phyloP scores from a whole-genome alignment of 768 basidiomycete species.

The Russula dissimulans region DNA sequence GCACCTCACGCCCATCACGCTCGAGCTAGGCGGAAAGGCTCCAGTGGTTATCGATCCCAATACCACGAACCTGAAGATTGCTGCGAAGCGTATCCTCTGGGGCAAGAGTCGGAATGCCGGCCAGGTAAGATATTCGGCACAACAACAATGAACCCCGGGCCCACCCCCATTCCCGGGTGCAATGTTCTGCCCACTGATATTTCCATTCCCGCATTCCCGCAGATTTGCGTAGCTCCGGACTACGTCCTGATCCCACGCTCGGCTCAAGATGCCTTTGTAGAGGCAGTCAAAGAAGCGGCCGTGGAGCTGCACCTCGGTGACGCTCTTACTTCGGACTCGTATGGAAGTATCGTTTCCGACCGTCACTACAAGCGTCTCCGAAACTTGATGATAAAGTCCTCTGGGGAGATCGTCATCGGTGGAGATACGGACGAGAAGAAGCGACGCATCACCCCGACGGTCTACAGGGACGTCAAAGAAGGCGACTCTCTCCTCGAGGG shows the following conservation, averaged over 20 bases:
- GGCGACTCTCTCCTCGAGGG: conserved; percentile 55
- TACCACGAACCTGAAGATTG: conserved; percentile 38
- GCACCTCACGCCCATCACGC: conserved; percentile 35
- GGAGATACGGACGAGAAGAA: conserved; percentile 32
- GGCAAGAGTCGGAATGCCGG: conserved; percentile 60
- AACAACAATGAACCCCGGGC: background rate
- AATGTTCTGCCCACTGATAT: too few relatives aligned
- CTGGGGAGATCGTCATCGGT: conserved; percentile 48
- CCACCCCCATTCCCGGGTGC: too few relatives aligned
- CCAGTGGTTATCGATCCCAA: conserved; percentile 36
- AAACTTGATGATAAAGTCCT: conserved; percentile 42
- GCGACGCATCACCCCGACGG: conserved; percentile 47
- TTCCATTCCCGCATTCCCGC: background rate
- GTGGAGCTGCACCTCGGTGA: conserved; percentile 45
- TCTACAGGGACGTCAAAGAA: conserved; percentile 44
- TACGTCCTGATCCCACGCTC: conserved; percentile 35
- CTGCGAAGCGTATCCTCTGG: conserved; percentile 58
- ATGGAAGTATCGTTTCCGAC: conserved; percentile 44
- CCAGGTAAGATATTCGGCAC: conserved; percentile 32
- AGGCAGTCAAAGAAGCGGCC: conserved; percentile 36
- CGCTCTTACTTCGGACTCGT: conserved; percentile 36
- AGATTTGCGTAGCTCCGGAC: conserved; percentile 38
- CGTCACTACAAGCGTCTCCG: conserved; percentile 46
- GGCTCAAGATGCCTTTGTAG: conserved; percentile 39
- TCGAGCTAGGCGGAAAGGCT: conserved; percentile 38